Evolutionary conservation across 495 filamentous ascomycete species (phyloP).

Genomic region (Penicillium longicatenatum): DNA sequence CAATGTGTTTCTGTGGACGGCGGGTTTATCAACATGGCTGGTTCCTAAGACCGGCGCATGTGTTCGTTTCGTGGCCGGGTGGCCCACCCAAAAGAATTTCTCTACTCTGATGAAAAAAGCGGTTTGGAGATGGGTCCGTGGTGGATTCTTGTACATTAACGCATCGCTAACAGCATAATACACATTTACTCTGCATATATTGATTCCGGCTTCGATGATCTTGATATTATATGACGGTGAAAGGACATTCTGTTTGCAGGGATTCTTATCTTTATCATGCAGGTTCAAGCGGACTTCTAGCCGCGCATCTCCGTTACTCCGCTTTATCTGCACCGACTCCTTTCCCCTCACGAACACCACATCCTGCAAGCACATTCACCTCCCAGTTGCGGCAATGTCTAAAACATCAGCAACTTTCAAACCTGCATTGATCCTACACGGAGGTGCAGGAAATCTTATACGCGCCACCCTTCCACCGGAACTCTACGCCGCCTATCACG

Average conservation of each 20-base stretch:
- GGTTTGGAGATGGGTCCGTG: constrained; percentile 21
- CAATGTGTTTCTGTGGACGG: constrained; percentile 35
- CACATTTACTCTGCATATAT: constrained; percentile 24
- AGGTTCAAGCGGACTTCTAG: background rate
- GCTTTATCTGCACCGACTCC: constrained; percentile 4
- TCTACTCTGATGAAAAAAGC: constrained; percentile 25
- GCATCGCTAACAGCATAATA: constrained; percentile 43
- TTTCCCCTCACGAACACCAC: constrained; percentile 13
- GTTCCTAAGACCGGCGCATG: constrained; percentile 20
- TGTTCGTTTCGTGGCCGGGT: constrained; percentile 16
- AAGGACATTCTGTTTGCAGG: too few relatives aligned
- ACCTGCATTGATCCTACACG: constrained; percentile 81
- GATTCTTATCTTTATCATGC: constrained; percentile 2
- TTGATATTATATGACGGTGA: too few relatives aligned
- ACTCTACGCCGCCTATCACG: constrained; percentile 60
- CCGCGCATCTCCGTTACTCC: background rate
- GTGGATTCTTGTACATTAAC: constrained; percentile 45
- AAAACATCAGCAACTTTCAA: constrained; percentile 35
- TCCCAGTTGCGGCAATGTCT: constrained; percentile 9
- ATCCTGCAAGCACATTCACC: background rate
- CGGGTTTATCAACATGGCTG: constrained; percentile 32
- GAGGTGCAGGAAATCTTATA: constrained; percentile 81
- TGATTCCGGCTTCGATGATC: background rate
- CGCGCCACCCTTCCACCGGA: constrained; percentile 64
- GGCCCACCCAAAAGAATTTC: constrained; percentile 17